Evolutionary conservation across 768 basidiomycete species (phyloP), one percentile per base, ranked within the genome.

Genomic region (Podaxis sp.): DNA sequence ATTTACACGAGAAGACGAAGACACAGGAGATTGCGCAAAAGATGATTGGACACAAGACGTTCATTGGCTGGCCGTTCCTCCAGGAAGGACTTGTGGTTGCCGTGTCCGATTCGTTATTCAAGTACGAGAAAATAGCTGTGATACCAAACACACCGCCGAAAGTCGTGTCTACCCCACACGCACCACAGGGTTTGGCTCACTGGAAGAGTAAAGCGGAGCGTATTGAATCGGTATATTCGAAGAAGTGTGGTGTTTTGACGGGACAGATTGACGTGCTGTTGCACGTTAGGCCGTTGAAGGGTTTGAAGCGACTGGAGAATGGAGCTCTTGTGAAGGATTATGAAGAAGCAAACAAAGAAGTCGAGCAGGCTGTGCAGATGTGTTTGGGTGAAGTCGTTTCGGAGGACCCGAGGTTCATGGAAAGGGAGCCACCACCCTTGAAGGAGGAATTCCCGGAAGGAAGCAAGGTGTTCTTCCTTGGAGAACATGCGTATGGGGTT

Each of bases 261-360:
- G 94, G 95, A 1, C 76, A 81, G 28, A 80, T 98, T 9, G 88
- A 95, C 2, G 78, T 95, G 6, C 74, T 99, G 7, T 73, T 99
- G 15, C 95, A 99, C 69, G 88, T 96, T n/a, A 82, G 87, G 48
- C 93, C 95, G 0, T 76, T 99, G 63, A 96, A 95, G 81, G 96
- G 96, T n/a, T 75, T 99, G 69, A 95, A 90, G 72, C 87, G 93
- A 12, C 73, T 95, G 33, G 95, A 97, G 65, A 83, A 84, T 4
- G 97, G 97, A 7, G 92, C 96, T 3, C 84, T 99, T 64, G 86
- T 97, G 59, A 99, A 99, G 74, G 96, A 99, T 68, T 98, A 96
- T 70, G 95, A 97, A 68, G 87, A 78, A 0, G 72, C 78, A 0
- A 87, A 94, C 17, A 94, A 92, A 68, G 94, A 96, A 74, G 79